These are phyloP conservation scores for Triglochin maritima DNA, from an alignment of 106 monocot genomes.

Conservation along the genomic window DNA sequence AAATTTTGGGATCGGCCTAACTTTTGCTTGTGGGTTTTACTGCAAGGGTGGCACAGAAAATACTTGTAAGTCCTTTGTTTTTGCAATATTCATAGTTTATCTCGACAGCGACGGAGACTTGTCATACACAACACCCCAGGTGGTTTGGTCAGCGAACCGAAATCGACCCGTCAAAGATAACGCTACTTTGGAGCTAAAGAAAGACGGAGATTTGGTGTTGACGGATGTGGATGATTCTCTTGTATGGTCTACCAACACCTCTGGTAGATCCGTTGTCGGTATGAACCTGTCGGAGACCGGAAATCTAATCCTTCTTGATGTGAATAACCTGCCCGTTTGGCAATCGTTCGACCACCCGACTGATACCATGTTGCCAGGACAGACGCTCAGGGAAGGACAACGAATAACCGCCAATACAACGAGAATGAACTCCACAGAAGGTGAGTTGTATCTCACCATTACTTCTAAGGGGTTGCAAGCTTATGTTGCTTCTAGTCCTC, in stretches of 20 bases:
- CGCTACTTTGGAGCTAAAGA: slow-evolving; percentile 31
- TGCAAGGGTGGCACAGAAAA: too few species aligned
- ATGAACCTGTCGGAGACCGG: slow-evolving; percentile 34
- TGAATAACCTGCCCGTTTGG: slow-evolving; percentile 25
- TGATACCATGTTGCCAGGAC: slow-evolving; percentile 33
- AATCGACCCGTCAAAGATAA: slow-evolving; percentile 27
- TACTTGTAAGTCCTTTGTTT: too few species aligned
- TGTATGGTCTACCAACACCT: slow-evolving; percentile 51
- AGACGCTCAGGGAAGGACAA: slow-evolving; percentile 8
- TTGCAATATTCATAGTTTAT: too few species aligned
- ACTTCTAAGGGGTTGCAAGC: background rate
- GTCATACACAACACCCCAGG: too few species aligned
- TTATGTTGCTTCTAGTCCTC: background rate
- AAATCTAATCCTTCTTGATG: slow-evolving; percentile 33
- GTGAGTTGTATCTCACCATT: slow-evolving; percentile 1
- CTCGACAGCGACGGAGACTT: too few species aligned
- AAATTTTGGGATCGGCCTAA: too few species aligned
- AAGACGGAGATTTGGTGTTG: slow-evolving; percentile 43
- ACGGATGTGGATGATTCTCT: slow-evolving; percentile 19
- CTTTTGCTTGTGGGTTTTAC: too few species aligned
- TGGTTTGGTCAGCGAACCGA: slow-evolving; percentile 62
- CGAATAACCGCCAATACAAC: slow-evolving; percentile 2
- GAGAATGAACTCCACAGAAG: background rate
- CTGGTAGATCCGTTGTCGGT: slow-evolving; percentile 19
- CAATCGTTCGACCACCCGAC: slow-evolving; percentile 42